Evolutionary conservation across 352 stramenopile species (phyloP).

Genomic region (Elongisporangium prolatum): DNA sequence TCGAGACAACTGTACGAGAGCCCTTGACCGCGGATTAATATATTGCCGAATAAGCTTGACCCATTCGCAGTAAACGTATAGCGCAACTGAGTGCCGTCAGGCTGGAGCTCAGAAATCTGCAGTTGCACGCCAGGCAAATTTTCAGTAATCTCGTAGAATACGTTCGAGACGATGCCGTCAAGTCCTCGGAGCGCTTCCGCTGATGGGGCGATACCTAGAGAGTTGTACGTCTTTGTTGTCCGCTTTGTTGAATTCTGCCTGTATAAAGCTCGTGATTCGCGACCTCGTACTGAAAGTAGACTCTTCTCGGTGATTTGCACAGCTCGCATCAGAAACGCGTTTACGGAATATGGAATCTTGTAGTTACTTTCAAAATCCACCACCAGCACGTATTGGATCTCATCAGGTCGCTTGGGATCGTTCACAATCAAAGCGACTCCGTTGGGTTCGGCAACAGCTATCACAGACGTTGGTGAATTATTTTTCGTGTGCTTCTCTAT

Average conservation of each 20-base stretch:
- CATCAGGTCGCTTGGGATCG: slow-evolving; percentile 13
- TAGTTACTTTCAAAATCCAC: slow-evolving; percentile 16
- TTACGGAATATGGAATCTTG: slow-evolving; percentile 5
- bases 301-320: slow-evolving; percentile 34
- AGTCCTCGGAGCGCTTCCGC: slow-evolving; percentile 43
- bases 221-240: slow-evolving; percentile 21
- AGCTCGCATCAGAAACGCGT: slow-evolving; percentile 27
- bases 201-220: slow-evolving; percentile 48
- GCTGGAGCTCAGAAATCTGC: slow-evolving; percentile 54
- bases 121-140: slow-evolving; percentile 49
- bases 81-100: slow-evolving; percentile 29
- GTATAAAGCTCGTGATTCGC: slow-evolving; percentile 25
- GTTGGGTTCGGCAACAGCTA: slow-evolving; percentile 22
- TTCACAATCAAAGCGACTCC: slow-evolving; percentile 27
- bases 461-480: background rate
- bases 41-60: slow-evolving; percentile 26
- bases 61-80: slow-evolving; percentile 48
- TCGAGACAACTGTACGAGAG: slow-evolving; percentile 60
- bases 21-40: slow-evolving; percentile 38
- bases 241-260: slow-evolving; percentile 22
- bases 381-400: slow-evolving; percentile 37
- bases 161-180: slow-evolving; percentile 24
- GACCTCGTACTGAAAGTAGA: slow-evolving; percentile 45
- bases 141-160: slow-evolving; percentile 42
- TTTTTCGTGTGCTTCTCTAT: background rate